Percentiles rank a stretch among this genome's conserved stretches.
These are phyloP conservation scores for Vanilla planifolia DNA, from an alignment of 106 monocot genomes.

Conservation along the genomic window DNA sequence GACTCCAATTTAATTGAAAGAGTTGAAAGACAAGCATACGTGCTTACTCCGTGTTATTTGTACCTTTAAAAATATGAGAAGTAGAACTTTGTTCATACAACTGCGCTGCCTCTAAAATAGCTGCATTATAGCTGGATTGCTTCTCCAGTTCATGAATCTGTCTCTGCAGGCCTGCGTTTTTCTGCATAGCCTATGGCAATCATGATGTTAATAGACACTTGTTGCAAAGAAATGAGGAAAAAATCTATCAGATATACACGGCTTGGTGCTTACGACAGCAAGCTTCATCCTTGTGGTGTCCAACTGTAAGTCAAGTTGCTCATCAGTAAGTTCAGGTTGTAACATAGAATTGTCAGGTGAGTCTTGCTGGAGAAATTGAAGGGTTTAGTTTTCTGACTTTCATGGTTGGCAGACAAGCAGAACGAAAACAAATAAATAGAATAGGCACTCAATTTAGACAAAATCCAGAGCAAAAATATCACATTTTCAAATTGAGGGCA, in stretches of 20 bases:
- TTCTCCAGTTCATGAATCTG: conserved; percentile 48
- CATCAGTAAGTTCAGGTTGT: conserved; percentile 26
- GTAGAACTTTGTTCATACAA: conserved; percentile 30
- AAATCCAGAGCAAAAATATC: no score
- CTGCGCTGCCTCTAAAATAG: conserved; percentile 27
- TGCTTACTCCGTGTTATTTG: background rate
- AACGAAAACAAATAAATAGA: no score
- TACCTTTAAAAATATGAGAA: conserved; percentile 46
- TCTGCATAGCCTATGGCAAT: conserved; percentile 31
- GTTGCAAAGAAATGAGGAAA: background rate
- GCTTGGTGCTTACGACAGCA: conserved; percentile 32
- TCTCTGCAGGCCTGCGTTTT: conserved; percentile 40
- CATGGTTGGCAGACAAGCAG: no score
- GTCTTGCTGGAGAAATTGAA: conserved; percentile 20
- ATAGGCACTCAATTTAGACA: no score
- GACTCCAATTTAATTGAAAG: background rate
- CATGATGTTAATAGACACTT: background rate
- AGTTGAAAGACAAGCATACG: background rate
- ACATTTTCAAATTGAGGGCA: no score
- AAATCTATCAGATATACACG: no score
- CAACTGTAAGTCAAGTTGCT: conserved; percentile 50
- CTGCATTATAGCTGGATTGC: conserved; percentile 32
- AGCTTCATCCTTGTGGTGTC: conserved; percentile 61
- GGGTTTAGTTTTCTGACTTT: no score
- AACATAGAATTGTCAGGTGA: conserved; percentile 12